Conservation (phyloP, 441 rosid species). For the Brassica hybrid region DNA sequence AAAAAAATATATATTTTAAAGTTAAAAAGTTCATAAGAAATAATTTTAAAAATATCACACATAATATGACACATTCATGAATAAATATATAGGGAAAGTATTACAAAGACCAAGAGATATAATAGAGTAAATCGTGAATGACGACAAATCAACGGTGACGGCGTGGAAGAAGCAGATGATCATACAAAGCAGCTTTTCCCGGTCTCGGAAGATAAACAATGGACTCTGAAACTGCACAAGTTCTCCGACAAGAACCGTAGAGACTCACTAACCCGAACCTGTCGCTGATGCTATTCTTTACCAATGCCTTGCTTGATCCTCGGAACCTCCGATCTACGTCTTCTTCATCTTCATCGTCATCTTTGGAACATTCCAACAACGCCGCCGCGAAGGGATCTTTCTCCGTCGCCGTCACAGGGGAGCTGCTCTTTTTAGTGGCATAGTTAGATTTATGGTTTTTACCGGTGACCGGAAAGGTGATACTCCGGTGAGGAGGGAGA, state of each 20-base stretch:
- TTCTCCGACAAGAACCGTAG: constrained; percentile 68
- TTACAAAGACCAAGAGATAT: background rate
- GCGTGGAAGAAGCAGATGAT: constrained; percentile 50
- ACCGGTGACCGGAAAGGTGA: constrained; percentile 35
- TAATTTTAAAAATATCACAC: background rate
- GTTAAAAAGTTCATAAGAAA: background rate
- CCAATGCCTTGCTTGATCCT: constrained; percentile 39
- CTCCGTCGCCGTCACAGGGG: constrained; percentile 28
- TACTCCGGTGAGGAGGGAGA: constrained; percentile 61
- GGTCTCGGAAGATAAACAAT: constrained; percentile 67
- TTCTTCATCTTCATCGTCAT: constrained; percentile 50
- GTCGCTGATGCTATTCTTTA: constrained; percentile 54
- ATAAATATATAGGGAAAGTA: constrained; percentile 21
- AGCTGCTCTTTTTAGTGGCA: constrained; percentile 33
- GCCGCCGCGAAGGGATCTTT: constrained; percentile 81
- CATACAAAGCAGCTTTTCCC: constrained; percentile 43
- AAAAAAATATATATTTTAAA: too few species aligned
- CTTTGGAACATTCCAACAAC: constrained; percentile 78
- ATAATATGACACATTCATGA: constrained; percentile 25
- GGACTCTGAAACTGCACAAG: constrained; percentile 73
- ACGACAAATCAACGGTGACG: constrained; percentile 37
- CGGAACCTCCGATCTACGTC: constrained; percentile 30
- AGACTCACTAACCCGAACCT: constrained; percentile 67
- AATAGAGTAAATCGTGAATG: constrained; percentile 10
- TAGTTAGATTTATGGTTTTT: constrained; percentile 28